Base-by-base conservation (phyloP, 1,139 yeast genomes). In the Protomyces lactucae-debilis region DNA sequence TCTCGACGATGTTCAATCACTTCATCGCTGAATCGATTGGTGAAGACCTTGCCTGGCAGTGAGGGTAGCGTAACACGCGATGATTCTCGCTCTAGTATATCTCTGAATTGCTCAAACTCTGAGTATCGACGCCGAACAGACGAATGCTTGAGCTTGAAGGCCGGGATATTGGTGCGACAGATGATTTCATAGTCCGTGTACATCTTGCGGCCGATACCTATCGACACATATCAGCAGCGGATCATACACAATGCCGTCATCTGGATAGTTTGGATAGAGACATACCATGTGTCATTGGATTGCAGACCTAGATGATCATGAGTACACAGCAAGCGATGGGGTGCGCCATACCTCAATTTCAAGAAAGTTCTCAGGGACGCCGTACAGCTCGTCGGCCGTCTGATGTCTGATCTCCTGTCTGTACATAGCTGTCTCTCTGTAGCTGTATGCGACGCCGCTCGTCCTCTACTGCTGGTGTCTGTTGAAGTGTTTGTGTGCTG, bases 171-270 rank as follows among this genome's bases (percentile, higher is more conserved):
- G 40, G 80, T 78, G 73, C 74, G 63, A 28, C 97, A 91, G 40
- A 88, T 81, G 43, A 93, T 85, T 75, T 91, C 97, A 74, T 93
- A 93, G 76, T 93, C 98, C 12, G 98, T 93, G 75, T 80, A 93
- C 80, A 59, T 59, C 21, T 84, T 83, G 55, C 84, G 76, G 2
- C 88, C 89, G 66, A 73, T 43, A 5, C 48, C 48, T 43, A 21
- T 43, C 23, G 25, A 43, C n/a, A 23, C 25, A 14, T 43, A 10
- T 43, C 48, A 43, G 48, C 3, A 12, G 16, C 16, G 14, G 43
- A 5, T 28, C 32, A 28, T 9, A 37, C 16, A 9, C 43, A 37
- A 9, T 37, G 9, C 14, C 4, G 43, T n/a, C 14, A 21, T 21
- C 23, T 16, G 5, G 25, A 43, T 6, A 4, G 23, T 21, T 21